Evolutionary conservation across 1,284 basidiomycete species (phyloP).

Genomic region (Cystobasidiaceae sp.): DNA sequence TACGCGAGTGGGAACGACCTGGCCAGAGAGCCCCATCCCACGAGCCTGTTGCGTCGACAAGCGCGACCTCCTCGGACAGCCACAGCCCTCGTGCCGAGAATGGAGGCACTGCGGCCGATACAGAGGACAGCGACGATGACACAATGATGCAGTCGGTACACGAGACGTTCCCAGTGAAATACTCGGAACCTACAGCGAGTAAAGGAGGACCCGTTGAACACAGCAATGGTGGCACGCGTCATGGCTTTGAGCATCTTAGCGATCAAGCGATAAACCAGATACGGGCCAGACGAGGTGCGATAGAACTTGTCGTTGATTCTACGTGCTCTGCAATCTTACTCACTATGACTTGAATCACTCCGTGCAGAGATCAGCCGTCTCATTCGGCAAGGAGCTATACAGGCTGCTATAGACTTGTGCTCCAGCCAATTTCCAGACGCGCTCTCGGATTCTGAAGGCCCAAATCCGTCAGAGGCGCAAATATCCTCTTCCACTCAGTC

Average conservation of each 20-base stretch:
- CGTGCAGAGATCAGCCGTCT: constrained; percentile 60
- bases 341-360: not conserved
- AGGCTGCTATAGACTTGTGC: constrained; percentile 61
- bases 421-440: constrained; percentile 65
- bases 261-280: constrained; percentile 13
- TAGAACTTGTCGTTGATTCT: not conserved
- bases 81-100: too few species aligned
- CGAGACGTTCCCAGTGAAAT: not conserved
- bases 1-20: constrained; percentile 14
- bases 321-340: not conserved
- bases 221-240: not conserved
- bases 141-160: constrained; percentile 18
- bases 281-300: constrained; percentile 11
- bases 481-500: too few species aligned
- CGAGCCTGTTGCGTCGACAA: not conserved
- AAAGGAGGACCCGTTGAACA: not conserved
- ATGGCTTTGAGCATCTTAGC: not conserved
- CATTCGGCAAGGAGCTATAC: constrained; percentile 64
- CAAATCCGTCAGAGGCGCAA: constrained; percentile 14
- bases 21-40: not conserved
- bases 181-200: too few species aligned
- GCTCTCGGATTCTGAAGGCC: constrained; percentile 45
- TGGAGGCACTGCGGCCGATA: too few species aligned
- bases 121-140: not conserved
- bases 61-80: not conserved